Evolutionary conservation across 805 yeast species (phyloP), one percentile per base, ranked within the genome.

Genomic region (Gaillardinia entomophila): DNA sequence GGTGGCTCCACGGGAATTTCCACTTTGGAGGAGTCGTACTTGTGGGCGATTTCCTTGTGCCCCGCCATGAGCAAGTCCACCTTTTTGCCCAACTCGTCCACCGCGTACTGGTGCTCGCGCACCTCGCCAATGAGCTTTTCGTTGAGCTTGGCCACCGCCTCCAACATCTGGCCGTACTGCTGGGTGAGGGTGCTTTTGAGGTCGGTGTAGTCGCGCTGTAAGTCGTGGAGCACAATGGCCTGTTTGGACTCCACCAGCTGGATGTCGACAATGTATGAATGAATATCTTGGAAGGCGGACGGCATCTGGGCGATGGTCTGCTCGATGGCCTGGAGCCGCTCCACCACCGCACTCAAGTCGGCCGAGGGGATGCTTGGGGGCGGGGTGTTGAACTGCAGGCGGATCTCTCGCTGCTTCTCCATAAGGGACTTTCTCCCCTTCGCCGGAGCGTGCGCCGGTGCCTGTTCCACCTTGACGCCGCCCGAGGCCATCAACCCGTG

Each of bases 401-500:
- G 35, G 43, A 18, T 50, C 30, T 45, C 45, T 39, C 55, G 49
- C 17, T 51, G 48, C 36, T 54, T 59, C 33, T 57, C 67, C 62
- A 66, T 56, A 16, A 66, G 45, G 3, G 68, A 62, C 28, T 62
- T 56, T 34, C 68, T 52, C 17, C 49, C 40, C 1, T 31, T 25
- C 4, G 50, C 34, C 12, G 63, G 62, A n/a, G 28, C 27, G 3
- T 16, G 25, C 4, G 20, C 23, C 13, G 33, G 56, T 16, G 55
- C 36, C 25, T 62, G 55, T 6, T 62, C 54, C 27, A 59, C 55
- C 43, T 72, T 60, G 10, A 68, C 59, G 13, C 66, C 49, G 11
- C 73, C 62, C 34, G 65, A 68, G 19, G 77, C 38, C 42, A 63
- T 51, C 16, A 66, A 43, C 1, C 74, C 78, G 43, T 77, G 79